Evolutionary conservation across 352 stramenopile genomes (phyloP).

Genomic region (Phytophthora gonapodyides): DNA sequence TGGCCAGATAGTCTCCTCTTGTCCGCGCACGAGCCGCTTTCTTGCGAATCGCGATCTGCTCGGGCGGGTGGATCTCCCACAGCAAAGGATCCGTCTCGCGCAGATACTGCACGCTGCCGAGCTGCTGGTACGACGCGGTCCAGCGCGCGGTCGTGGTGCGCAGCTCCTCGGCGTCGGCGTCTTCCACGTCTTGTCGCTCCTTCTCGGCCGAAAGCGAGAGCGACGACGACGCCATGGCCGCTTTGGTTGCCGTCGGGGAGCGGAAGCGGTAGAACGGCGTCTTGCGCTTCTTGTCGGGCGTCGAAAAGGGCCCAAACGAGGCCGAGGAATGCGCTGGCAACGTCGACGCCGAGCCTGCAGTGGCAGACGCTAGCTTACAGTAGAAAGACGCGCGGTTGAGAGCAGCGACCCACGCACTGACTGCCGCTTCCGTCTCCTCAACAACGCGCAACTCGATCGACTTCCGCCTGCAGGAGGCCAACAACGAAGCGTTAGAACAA

Average conservation of each 20-base stretch:
- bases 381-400: constrained; percentile 78
- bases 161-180: constrained; percentile 42
- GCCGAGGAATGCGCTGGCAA: constrained; percentile 46
- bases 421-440: constrained; percentile 56
- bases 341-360: constrained; percentile 24
- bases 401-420: constrained; percentile 61
- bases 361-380: constrained; percentile 52
- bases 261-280: constrained; percentile 69
- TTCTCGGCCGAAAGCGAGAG: constrained; percentile 25
- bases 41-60: constrained; percentile 77
- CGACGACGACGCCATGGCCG: constrained; percentile 42
- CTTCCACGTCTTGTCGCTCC: constrained; percentile 30
- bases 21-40: constrained; percentile 58
- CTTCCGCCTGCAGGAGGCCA: constrained; percentile 42
- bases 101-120: constrained; percentile 78
- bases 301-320: constrained; percentile 39
- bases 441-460: constrained; percentile 66
- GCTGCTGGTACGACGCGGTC: constrained; percentile 55
- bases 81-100: constrained; percentile 79
- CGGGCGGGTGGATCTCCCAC: constrained; percentile 85
- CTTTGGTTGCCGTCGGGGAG: constrained; percentile 40
- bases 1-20: constrained; percentile 62
- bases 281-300: constrained; percentile 34
- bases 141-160: constrained; percentile 25
- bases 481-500: constrained; percentile 2